Conservation (phyloP, 2,329 filamentous ascomycete species). For the Helminthosporium solani region DNA sequence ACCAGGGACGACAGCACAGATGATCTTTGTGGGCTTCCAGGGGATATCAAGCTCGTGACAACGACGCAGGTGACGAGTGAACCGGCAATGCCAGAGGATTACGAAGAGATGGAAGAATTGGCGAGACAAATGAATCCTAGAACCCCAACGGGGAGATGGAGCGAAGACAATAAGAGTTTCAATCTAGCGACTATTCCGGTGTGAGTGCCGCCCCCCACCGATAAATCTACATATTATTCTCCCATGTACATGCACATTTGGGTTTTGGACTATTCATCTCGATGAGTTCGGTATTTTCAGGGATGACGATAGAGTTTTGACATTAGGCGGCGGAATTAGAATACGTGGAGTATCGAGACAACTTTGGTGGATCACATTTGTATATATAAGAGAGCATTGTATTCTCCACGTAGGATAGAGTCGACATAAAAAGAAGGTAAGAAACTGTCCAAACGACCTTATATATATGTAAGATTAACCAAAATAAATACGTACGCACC, state of each 20-base stretch:
- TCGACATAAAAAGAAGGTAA: no score
- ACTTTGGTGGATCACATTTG: background rate
- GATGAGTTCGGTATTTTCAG: background rate
- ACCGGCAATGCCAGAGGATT: constrained; percentile 34
- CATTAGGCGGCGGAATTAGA: constrained; percentile 1
- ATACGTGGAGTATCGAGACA: background rate
- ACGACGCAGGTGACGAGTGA: constrained; percentile 38
- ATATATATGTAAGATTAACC: no score
- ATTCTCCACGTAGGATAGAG: no score
- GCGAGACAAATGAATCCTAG: constrained; percentile 24
- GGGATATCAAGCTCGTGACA: constrained; percentile 39
- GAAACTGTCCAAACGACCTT: no score
- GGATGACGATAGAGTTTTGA: background rate
- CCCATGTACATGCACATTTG: no score
- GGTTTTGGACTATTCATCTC: no score
- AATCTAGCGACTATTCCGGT: background rate
- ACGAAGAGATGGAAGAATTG: constrained; percentile 35
- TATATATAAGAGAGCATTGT: background rate
- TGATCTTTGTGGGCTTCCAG: constrained; percentile 26
- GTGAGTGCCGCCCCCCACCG: background rate
- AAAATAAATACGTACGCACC: no score
- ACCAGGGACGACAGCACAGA: constrained; percentile 25
- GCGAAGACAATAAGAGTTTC: constrained; percentile 27
- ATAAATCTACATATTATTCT: no score
- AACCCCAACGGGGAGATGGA: constrained; percentile 34